phyloP scores from a whole-genome alignment of 306 rosid species.

The Cajanus cajan region DNA sequence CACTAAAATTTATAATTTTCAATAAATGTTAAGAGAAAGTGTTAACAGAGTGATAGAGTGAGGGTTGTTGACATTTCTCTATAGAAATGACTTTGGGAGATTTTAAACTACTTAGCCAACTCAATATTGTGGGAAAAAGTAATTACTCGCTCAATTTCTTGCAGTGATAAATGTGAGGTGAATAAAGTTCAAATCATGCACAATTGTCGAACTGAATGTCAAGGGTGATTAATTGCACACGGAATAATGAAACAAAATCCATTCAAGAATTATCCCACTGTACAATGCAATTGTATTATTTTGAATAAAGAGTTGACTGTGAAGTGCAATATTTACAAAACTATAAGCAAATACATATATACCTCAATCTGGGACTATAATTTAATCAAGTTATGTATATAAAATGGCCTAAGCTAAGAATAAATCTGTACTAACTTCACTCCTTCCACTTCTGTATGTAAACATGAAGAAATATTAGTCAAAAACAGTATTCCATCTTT shows the following conservation, averaged over 20 bases:
- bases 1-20: no score
- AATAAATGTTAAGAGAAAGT: no score
- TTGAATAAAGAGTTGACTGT: constrained; percentile 17
- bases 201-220: background rate
- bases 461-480: constrained; percentile 29
- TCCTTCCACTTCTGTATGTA: background rate
- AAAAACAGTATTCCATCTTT: background rate
- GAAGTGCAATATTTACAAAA: constrained; percentile 34
- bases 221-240: background rate
- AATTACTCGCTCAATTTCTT: background rate
- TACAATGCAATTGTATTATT: background rate
- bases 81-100: no score
- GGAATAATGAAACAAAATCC: background rate
- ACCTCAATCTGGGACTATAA: constrained; percentile 29
- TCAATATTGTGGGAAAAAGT: no score
- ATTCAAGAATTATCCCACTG: background rate
- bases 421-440: background rate
- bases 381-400: constrained; percentile 26
- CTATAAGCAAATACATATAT: background rate
- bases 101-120: no score
- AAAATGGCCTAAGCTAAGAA: constrained; percentile 13
- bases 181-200: background rate
- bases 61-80: no score
- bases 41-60: no score
- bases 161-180: background rate